A percentile compares a stretch with the other conserved stretches of the same genome.
These are phyloP conservation scores for Xylariaceae sp. DNA, from an alignment of 2,329 filamentous ascomycete genomes.

Conservation along the genomic window DNA sequence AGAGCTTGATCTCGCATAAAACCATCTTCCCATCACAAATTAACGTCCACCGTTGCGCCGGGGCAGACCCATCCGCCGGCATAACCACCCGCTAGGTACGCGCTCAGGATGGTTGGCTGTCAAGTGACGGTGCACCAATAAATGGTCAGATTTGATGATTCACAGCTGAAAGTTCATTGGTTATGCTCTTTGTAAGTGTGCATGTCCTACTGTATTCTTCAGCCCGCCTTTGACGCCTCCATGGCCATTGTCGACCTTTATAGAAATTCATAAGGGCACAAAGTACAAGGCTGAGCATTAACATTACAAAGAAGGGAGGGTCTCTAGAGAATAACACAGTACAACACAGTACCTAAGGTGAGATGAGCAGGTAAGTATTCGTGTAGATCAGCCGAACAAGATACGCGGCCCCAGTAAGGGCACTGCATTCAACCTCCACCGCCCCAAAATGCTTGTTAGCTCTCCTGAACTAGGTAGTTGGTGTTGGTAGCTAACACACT, in stretches of 20 bases:
- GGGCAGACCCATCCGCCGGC: slow-evolving; percentile 14
- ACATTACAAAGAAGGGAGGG: slow-evolving; percentile 15
- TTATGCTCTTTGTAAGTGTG: background rate
- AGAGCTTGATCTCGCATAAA: slow-evolving; percentile 23
- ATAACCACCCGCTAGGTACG: slow-evolving; percentile 12
- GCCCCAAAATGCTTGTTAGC: slow-evolving; percentile 11
- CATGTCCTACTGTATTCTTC: slow-evolving; percentile 5
- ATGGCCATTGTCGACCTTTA: slow-evolving; percentile 3
- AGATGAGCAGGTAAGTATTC: no score
- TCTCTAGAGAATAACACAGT: slow-evolving; percentile 12
- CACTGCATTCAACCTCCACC: slow-evolving; percentile 24
- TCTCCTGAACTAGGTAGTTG: slow-evolving; percentile 6
- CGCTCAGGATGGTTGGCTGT: slow-evolving; percentile 24
- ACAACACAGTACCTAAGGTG: no score
- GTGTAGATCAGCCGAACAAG: slow-evolving; percentile 18
- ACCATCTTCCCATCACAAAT: slow-evolving; percentile 18
- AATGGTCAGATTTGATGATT: background rate
- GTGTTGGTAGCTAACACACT: slow-evolving; percentile 5
- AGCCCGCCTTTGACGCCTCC: slow-evolving; percentile 8
- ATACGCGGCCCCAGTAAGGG: slow-evolving; percentile 10
- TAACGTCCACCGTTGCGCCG: slow-evolving; percentile 16
- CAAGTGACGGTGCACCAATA: slow-evolving; percentile 18
- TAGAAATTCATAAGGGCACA: background rate
- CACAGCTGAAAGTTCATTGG: no score
- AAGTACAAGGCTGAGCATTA: slow-evolving; percentile 15